Conservation (phyloP, 169 alveolate species). For the Plasmodium vinckei region DNA sequence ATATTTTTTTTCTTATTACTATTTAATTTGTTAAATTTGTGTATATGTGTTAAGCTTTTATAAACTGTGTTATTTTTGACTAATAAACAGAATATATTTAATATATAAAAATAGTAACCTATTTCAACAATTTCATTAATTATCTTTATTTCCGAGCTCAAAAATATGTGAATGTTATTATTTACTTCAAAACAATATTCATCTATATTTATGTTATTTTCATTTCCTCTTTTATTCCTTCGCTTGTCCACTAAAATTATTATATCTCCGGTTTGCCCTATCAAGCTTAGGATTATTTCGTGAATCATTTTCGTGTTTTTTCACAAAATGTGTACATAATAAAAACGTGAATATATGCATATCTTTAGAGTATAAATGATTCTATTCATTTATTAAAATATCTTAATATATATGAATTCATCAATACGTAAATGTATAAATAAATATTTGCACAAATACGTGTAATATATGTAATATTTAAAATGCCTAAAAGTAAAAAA, state of each 20-base stretch:
- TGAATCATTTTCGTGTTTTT: conserved; percentile 75
- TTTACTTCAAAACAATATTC: conserved; percentile 78
- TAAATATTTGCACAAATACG: not conserved
- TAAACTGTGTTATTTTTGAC: conserved; percentile 71
- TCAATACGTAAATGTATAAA: conserved; percentile 9
- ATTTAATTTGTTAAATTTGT: conserved; percentile 71
- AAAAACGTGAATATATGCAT: conserved; percentile 16
- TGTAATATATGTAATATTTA: not conserved
- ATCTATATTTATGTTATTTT: conserved; percentile 66
- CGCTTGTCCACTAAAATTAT: conserved; percentile 64
- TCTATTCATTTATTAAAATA: not conserved
- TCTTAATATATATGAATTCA: conserved; percentile 4
- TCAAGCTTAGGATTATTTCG: conserved; percentile 81
- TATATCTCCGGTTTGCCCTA: conserved; percentile 84
- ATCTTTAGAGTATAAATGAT: not conserved
- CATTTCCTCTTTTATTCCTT: conserved; percentile 56
- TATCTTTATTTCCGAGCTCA: conserved; percentile 75
- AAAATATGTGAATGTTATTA: conserved; percentile 77
- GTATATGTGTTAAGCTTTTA: conserved; percentile 69
- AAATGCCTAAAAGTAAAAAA: no score
- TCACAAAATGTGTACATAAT: not conserved
- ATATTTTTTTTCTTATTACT: conserved; percentile 17
- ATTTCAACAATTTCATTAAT: conserved; percentile 76
- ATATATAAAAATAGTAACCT: conserved; percentile 73
- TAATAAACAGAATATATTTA: conserved; percentile 62